Evolutionary conservation across 2,329 filamentous ascomycete species (phyloP).

Genomic region (Diplodia mutila): DNA sequence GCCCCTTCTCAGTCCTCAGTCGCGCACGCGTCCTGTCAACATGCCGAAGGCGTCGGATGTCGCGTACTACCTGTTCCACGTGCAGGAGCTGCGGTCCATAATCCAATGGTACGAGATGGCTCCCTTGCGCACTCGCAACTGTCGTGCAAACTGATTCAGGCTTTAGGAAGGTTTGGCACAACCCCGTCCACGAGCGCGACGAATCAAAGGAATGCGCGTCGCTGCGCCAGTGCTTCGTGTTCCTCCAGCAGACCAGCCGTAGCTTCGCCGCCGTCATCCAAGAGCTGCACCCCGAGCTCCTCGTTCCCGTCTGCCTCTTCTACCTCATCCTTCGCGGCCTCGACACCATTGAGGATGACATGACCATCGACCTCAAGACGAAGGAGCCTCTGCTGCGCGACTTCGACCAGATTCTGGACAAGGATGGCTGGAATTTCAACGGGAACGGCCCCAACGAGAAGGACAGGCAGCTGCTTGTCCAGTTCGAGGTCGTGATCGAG

Average conservation of each 20-base stretch:
- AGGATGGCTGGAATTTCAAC: conserved; percentile 88
- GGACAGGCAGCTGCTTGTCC: conserved; percentile 86
- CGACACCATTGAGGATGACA: conserved; percentile 99
- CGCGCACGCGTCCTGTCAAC: conserved; percentile 25
- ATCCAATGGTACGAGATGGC: conserved; percentile 74
- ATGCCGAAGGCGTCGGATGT: conserved; percentile 53
- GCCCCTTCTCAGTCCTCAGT: background rate
- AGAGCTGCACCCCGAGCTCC: conserved; percentile 91
- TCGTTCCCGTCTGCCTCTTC: conserved; percentile 87
- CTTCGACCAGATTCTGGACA: conserved; percentile 77
- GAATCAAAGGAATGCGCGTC: conserved; percentile 72
- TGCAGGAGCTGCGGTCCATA: conserved; percentile 76
- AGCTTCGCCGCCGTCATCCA: conserved; percentile 93
- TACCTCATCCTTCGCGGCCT: conserved; percentile 90
- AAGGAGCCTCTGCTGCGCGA: conserved; percentile 86
- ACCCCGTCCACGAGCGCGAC: conserved; percentile 85
- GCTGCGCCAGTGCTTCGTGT: conserved; percentile 81
- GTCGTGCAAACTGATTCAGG: conserved; percentile 19
- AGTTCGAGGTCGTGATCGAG: conserved; percentile 83
- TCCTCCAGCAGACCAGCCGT: conserved; percentile 84
- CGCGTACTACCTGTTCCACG: conserved; percentile 75
- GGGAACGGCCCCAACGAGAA: conserved; percentile 91
- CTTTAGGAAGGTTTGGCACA: conserved; percentile 91
- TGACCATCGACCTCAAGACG: conserved; percentile 78
- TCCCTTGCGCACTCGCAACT: conserved; percentile 18